Conservation (phyloP, 2,329 filamentous ascomycete species). For the Epichloe amarillans region DNA sequence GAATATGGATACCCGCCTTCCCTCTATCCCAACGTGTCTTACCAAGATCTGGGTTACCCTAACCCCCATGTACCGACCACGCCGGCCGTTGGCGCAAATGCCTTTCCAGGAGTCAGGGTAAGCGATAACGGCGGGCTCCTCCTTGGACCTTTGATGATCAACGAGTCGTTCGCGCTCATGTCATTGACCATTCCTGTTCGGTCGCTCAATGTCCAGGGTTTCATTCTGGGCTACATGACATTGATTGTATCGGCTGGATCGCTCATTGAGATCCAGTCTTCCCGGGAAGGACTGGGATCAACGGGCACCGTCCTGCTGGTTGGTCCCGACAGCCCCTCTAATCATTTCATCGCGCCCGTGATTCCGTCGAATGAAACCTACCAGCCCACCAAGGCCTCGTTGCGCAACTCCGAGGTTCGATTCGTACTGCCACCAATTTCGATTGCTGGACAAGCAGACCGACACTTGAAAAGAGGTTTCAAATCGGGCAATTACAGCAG, state of each 20-base stretch:
- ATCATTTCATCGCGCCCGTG: conserved; percentile 40
- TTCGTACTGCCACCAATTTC: conserved; percentile 47
- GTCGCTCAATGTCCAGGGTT: conserved; percentile 38
- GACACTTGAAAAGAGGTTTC: conserved; percentile 27
- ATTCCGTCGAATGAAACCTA: conserved; percentile 35
- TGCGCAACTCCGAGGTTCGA: conserved; percentile 34
- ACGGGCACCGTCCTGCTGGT: conserved; percentile 60
- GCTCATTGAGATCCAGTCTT: conserved; percentile 48
- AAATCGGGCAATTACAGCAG: conserved; percentile 26
- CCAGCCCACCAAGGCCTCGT: conserved; percentile 21
- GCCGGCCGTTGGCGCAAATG: conserved; percentile 30
- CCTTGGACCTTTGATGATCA: conserved; percentile 61
- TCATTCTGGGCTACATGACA: conserved; percentile 74
- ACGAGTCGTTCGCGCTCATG: conserved; percentile 59
- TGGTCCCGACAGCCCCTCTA: conserved; percentile 52
- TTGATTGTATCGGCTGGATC: conserved; percentile 57
- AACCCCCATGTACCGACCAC: conserved; percentile 29
- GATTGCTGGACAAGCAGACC: conserved; percentile 25
- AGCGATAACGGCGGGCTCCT: conserved; percentile 47
- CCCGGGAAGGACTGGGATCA: conserved; percentile 54
- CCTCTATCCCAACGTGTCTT: conserved; percentile 71
- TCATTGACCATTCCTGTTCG: conserved; percentile 73
- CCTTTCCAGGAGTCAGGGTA: conserved; percentile 37
- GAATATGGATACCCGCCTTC: conserved; percentile 54
- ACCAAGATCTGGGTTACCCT: conserved; percentile 30